Conservation (phyloP, 306 rosid genomes). For the Abrus precatorius region DNA sequence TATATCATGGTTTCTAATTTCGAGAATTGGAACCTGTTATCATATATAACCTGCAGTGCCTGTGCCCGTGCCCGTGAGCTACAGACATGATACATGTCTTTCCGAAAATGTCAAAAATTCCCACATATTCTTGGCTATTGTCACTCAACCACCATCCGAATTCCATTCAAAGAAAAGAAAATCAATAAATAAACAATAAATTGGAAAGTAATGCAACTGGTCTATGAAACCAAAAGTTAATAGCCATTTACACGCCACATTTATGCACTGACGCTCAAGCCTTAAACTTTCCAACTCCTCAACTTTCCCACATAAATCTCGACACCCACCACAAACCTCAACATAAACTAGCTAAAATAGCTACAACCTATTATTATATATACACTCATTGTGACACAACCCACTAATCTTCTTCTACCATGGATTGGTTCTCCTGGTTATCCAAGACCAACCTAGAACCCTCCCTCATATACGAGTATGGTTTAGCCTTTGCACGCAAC, state of each 20-base stretch:
- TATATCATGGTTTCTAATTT: background rate
- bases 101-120: slow-evolving; percentile 2
- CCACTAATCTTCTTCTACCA: slow-evolving; percentile 33
- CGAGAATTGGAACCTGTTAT: background rate
- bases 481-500: slow-evolving; percentile 70
- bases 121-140: slow-evolving; percentile 28
- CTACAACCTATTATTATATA: background rate
- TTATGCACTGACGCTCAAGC: slow-evolving; percentile 16
- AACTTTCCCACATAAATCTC: slow-evolving; percentile 37
- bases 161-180: slow-evolving; percentile 35
- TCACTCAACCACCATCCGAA: slow-evolving; percentile 62
- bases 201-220: background rate
- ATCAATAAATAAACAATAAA: background rate
- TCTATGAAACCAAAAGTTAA: slow-evolving; percentile 3
- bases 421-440: slow-evolving; percentile 98
- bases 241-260: slow-evolving; percentile 50
- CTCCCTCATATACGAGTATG: slow-evolving; percentile 70
- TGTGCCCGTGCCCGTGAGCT: background rate
- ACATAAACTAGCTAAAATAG: background rate
- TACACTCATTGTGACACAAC: background rate
- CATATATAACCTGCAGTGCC: background rate
- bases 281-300: slow-evolving; percentile 24
- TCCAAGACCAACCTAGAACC: slow-evolving; percentile 77
- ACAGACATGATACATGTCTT: background rate
- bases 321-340: slow-evolving; percentile 43